phyloP scores from a whole-genome alignment of 1,139 yeast genomes.

The Scheffersomyces cryptocercus region DNA sequence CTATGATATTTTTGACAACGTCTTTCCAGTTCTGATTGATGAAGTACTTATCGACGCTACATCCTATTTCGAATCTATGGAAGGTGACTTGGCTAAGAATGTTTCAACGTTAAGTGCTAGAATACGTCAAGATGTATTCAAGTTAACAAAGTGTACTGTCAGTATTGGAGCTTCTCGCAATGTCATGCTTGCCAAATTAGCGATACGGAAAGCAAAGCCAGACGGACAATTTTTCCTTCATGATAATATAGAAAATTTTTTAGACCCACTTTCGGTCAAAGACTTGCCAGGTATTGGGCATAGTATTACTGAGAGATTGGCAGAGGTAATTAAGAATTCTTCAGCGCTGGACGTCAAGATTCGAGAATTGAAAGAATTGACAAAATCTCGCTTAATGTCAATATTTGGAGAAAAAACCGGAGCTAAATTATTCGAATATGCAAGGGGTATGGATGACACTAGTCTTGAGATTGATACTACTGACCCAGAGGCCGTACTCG shows the following conservation, averaged over 20 bases:
- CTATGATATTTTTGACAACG: conserved; percentile 50
- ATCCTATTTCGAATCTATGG: conserved; percentile 21
- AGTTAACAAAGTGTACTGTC: conserved; percentile 61
- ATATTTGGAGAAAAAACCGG: conserved; percentile 75
- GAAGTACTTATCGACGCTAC: conserved; percentile 81
- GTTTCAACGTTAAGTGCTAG: conserved; percentile 30
- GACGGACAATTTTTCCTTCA: conserved; percentile 53
- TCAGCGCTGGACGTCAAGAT: conserved; percentile 15
- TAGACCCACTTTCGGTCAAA: conserved; percentile 46
- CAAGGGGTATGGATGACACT: conserved; percentile 69
- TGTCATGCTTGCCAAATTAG: conserved; percentile 76
- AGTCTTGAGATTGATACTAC: conserved; percentile 50
- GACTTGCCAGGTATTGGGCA: conserved; percentile 88
- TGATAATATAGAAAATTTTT: conserved; percentile 32
- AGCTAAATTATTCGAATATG: conserved; percentile 54
- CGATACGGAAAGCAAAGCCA: conserved; percentile 78
- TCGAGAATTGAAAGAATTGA: conserved; percentile 38
- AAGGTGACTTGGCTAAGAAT: conserved; percentile 10
- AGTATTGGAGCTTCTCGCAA: conserved; percentile 78
- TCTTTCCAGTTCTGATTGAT: conserved; percentile 87
- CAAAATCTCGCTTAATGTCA: conserved; percentile 36
- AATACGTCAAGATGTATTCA: conserved; percentile 48
- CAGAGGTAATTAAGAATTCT: conserved; percentile 12
- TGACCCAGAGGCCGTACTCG: conserved; percentile 44
- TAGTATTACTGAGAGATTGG: conserved; percentile 49